Evolutionary conservation across 1,284 basidiomycete species (phyloP).

Genomic region (Heterobasidion irregulare): DNA sequence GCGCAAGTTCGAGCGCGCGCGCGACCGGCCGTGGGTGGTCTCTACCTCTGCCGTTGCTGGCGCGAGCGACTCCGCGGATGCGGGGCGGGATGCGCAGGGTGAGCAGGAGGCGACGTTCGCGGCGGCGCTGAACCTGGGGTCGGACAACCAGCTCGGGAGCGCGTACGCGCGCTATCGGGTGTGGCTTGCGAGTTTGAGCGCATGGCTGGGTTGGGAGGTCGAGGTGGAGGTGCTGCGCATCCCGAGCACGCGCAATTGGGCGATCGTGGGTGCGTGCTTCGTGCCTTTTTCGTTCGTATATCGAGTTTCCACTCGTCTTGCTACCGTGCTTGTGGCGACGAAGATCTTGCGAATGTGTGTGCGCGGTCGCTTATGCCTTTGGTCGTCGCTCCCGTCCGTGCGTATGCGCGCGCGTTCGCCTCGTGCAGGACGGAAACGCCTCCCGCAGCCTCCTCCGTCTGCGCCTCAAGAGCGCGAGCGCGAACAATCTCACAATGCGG

Average conservation of each 20-base stretch:
- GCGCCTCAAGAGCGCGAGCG: no score
- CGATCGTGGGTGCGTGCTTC: constrained; percentile 59
- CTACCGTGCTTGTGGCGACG: no score
- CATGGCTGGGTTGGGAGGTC: constrained; percentile 76
- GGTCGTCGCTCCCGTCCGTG: no score
- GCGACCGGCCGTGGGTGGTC: constrained; percentile 25
- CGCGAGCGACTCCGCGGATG: neutral
- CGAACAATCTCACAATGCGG: no score
- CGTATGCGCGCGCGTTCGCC: no score
- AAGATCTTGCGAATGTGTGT: no score
- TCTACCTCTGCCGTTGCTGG: constrained; percentile 17
- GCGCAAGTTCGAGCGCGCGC: constrained; percentile 44
- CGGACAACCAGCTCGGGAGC: constrained; percentile 40
- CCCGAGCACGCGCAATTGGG: constrained; percentile 91
- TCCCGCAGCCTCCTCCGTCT: no score
- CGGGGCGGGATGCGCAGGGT: neutral
- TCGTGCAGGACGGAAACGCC: no score
- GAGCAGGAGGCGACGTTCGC: constrained; percentile 22
- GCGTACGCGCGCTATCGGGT: constrained; percentile 76
- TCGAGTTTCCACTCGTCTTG: constrained; percentile 13
- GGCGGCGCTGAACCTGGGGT: constrained; percentile 48
- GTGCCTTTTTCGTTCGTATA: constrained; percentile 12
- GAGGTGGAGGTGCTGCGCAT: constrained; percentile 86
- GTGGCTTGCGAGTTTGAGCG: constrained; percentile 68
- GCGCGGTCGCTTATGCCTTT: no score